Percentiles rank a stretch among this genome's conserved stretches.
Evolutionary conservation across 768 basidiomycete species (phyloP).

Genomic region (Naganishia friedmannii): DNA sequence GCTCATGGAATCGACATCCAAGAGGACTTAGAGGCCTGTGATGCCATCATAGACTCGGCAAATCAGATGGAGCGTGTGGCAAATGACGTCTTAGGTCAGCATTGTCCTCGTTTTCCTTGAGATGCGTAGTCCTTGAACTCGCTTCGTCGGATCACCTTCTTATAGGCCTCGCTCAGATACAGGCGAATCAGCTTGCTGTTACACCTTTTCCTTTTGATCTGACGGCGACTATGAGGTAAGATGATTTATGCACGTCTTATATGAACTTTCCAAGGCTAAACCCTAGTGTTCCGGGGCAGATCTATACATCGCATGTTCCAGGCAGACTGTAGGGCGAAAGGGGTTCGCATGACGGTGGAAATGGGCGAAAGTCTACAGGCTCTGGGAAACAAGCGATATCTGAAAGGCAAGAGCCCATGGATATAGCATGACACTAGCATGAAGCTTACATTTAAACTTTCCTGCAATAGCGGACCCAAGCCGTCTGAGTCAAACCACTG

Average conservation of each 20-base stretch:
- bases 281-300: constrained; percentile 4
- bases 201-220: constrained; percentile 28
- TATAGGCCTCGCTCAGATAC: constrained; percentile 29
- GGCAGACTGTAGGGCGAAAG: constrained; percentile 27
- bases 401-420: not conserved
- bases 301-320: constrained; percentile 31
- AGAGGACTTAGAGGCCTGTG: constrained; percentile 32
- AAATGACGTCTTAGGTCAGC: constrained; percentile 28
- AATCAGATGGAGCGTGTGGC: constrained; percentile 29
- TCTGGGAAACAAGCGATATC: not conserved
- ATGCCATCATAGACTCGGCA: constrained; percentile 32
- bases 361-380: constrained; percentile 16
- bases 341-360: constrained; percentile 8
- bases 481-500: constrained; percentile 26
- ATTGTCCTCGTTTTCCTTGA: not conserved
- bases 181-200: constrained; percentile 30
- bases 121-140: not conserved
- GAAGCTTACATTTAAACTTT: not conserved
- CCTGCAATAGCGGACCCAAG: constrained; percentile 26
- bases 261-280: not conserved
- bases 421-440: not conserved
- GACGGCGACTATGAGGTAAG: constrained; percentile 18
- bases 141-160: not conserved
- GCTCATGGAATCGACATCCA: constrained; percentile 7
- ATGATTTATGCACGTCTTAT: not conserved